Evolutionary conservation across 2,329 filamentous ascomycete genomes (phyloP), one percentile per base, ranked within the genome.

Genomic region (Fusarium acutatum): DNA sequence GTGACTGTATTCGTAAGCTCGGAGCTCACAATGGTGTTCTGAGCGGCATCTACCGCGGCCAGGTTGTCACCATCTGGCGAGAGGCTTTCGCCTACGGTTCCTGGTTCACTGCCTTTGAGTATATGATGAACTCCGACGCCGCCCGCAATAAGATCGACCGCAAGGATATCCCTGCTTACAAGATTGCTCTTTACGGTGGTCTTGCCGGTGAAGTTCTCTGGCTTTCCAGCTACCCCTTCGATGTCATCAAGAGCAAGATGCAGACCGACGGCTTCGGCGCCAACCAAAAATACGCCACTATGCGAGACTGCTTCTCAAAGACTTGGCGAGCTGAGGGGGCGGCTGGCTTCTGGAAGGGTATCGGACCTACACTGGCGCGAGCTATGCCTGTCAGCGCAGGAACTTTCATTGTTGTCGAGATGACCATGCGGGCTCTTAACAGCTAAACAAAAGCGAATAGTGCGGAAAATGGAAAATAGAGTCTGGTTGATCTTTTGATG

Each of bases 201-300:
- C 83, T 99, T 44, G 96, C 96, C 1, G 96, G 96, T 76, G 96
- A 99, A 87, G 94, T 91, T 59, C 88, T 99, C 64, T 99, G 96
- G 96, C 86, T 99, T 62, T 88, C 89, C 40, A 97, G 94, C 80
- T 99, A 99, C 84, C 96, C 96, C 28, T 93, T 99, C 74, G 96
- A 99, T 84, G 96, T 99, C 34, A 85, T 99, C 84, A 99, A 99
- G 93, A 97, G 94, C 84, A 98, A 97, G 90, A 98, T 98, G 96
- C 96, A 99, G 89, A 97, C 93, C 66, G 96, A 99, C 84, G 95
- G 94, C 1, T 96, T 98, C 80, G 94, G 94, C 9, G 70, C 82
- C 54, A 84, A 88, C 72, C 91, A 92, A 86, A 88, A 88, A 80
- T 99, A 93, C 84, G 89, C 86, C 81, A 92, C 86, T 63, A 98